Percentiles rank a stretch among this genome's conserved stretches.
These are phyloP conservation scores for Paramecium caudatum DNA, from an alignment of 73 alveolate genomes.

Conservation along the genomic window DNA sequence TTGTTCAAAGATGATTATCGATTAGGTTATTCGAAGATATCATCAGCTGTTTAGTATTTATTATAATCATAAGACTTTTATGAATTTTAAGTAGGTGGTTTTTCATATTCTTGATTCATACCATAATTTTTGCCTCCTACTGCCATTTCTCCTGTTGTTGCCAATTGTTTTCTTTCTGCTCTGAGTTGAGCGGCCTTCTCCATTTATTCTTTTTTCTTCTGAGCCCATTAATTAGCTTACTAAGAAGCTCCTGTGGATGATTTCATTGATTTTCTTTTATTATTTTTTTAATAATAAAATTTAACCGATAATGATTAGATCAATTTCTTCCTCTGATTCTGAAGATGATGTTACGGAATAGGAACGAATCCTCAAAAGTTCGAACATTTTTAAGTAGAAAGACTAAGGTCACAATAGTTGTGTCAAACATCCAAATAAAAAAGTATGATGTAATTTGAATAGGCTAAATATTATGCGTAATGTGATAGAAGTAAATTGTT, in stretches of 20 bases:
- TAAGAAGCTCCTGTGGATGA: conserved; percentile 38
- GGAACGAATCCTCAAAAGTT: conserved; percentile 30
- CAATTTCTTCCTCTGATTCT: conserved; percentile 47
- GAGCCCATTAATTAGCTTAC: conserved; percentile 55
- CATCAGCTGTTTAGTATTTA: too few species aligned
- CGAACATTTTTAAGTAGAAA: conserved; percentile 51
- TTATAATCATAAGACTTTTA: conserved; percentile 2
- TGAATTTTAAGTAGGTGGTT: conserved; percentile 23
- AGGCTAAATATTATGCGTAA: conserved; percentile 61
- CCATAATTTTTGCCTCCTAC: conserved; percentile 63
- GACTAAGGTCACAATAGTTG: conserved; percentile 11
- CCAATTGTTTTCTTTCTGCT: conserved; percentile 73
- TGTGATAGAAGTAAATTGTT: conserved; percentile 27
- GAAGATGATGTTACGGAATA: conserved; percentile 18
- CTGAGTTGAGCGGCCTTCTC: conserved; percentile 37
- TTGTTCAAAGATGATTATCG: neutral
- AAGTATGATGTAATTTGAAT: conserved; percentile 1
- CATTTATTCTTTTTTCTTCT: conserved; percentile 56
- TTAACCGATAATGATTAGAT: conserved; percentile 42
- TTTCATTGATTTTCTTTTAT: conserved; percentile 27
- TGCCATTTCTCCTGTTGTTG: conserved; percentile 74
- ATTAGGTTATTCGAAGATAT: too few species aligned
- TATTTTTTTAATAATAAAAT: conserved; percentile 33
- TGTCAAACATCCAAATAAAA: conserved; percentile 43
- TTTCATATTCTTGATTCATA: conserved; percentile 25